These are phyloP conservation scores for Nicotiana knightiana DNA, from an alignment of 257 asterid genomes.

Conservation along the genomic window DNA sequence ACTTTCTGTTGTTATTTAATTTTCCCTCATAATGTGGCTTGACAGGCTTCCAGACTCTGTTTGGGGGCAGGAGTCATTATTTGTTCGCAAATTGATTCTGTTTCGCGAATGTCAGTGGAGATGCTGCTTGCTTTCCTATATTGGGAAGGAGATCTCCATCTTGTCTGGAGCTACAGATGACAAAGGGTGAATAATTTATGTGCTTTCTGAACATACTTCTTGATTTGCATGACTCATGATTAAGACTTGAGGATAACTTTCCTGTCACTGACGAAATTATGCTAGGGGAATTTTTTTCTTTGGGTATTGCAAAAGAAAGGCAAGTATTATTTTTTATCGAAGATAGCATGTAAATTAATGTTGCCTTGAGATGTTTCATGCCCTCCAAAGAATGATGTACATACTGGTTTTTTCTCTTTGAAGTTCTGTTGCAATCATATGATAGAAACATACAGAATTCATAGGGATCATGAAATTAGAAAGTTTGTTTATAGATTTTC, in stretches of 20 bases:
- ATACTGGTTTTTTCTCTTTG: not conserved
- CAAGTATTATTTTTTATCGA: not conserved
- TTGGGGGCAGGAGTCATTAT: slow-evolving; percentile 11
- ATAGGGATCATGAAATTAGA: not conserved
- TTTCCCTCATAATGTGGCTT: slow-evolving; percentile 5
- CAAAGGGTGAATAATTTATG: not conserved
- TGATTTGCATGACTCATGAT: not conserved
- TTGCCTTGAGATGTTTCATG: not conserved
- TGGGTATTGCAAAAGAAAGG: not conserved
- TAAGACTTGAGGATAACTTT: not conserved
- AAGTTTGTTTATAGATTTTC: not conserved
- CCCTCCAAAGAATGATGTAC: not conserved
- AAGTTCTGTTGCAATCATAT: not conserved
- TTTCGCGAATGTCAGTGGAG: not conserved
- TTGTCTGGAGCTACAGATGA: not conserved
- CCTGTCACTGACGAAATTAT: not conserved
- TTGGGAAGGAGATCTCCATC: not conserved
- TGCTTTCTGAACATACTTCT: not conserved
- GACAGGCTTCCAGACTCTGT: slow-evolving; percentile 20
- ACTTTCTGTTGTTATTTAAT: not conserved
- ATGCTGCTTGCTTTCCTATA: slow-evolving; percentile 8
- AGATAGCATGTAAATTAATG: not conserved
- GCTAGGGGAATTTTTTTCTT: not conserved
- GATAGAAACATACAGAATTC: not conserved
- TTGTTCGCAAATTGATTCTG: not conserved